Percentiles rank a stretch among this genome's conserved stretches.
Evolutionary conservation across 208 protist species (phyloP).

Genomic region (Spironucleus salmonicida): DNA sequence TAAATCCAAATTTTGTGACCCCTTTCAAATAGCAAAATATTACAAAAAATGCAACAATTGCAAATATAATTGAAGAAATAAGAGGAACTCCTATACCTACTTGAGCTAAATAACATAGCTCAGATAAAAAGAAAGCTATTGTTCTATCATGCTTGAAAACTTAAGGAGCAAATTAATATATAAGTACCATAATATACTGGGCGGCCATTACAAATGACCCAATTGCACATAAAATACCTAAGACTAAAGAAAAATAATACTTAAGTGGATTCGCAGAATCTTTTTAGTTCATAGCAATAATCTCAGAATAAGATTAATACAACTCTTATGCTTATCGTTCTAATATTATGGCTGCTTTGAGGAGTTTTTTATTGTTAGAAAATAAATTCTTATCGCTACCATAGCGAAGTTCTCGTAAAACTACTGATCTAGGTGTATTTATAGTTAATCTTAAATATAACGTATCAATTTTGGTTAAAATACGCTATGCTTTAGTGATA

Average conservation of each 20-base stretch:
- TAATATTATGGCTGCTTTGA: too few species aligned
- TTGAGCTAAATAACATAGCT: background rate
- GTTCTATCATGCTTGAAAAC: too few species aligned
- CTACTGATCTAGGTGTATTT: too few species aligned
- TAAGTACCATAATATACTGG: background rate
- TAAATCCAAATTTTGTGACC: slow-evolving; percentile 8
- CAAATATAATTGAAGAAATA: background rate
- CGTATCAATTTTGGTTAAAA: too few species aligned
- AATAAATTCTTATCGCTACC: too few species aligned
- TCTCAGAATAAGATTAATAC: slow-evolving; percentile 14
- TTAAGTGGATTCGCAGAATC: slow-evolving; percentile 26
- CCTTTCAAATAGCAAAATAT: slow-evolving; percentile 22
- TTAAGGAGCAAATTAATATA: background rate
- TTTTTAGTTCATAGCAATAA: background rate
- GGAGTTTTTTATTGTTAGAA: too few species aligned
- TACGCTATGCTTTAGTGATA: too few species aligned
- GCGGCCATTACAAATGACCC: background rate
- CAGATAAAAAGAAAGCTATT: background rate
- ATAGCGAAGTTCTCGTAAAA: too few species aligned
- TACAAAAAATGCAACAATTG: background rate
- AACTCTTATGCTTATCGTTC: too few species aligned
- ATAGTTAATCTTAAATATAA: too few species aligned
- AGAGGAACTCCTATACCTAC: background rate
- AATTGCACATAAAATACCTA: background rate
- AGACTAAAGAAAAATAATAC: background rate